Evolutionary conservation across 225 moss, liverwort and hornwort species (phyloP), one percentile per base, ranked within the genome.

Genomic region (Climacium dendroides): DNA sequence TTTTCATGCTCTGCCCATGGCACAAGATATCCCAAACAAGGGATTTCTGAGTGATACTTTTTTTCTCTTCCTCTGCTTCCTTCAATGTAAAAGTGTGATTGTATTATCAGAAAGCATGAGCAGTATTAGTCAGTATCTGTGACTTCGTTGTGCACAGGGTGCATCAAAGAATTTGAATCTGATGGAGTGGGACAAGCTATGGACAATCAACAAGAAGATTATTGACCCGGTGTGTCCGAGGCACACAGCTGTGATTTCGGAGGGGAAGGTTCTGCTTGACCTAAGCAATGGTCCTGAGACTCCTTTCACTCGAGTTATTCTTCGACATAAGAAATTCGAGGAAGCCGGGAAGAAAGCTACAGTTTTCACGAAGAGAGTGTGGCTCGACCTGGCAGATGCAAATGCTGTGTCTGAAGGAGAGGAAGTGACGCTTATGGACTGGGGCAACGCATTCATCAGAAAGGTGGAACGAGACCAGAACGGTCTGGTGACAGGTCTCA

Each of bases 161-260:
- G 96, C 96, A 73, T 96, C 94, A 29, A 95, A 97, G 92, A 97
- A 97, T 89, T 81, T 97, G 87, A 97, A 96, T 77, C 89, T 96
- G 69, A 97, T 97, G 97, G 96, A 97, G 85, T 97, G 97, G 97
- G 97, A 97, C 87, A 97, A 96, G 90, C 89, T 97, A 30, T 97
- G 96, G 97, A 97, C 97, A 22, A 92, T 97, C 85, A 97, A 97
- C 91, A 95, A 97, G 87, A 97, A 97, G 80, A 90, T 95, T 6
- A 95, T 97, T 63, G 96, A 96, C 55, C 97, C 95, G 23, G 77
- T 93, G 22, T 97, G 96, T 91, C 95, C 96, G 14, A 90, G 96
- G 52, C 96, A 97, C 58, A 97, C 96, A 13, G 96, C 96, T 67
- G 96, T 97, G 37, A 72, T 92, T 53, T 83, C 90, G n/a, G 92